A percentile compares a stretch with the other conserved stretches of the same genome.
These are phyloP conservation scores for Tetrapyrgos nigripes DNA, from an alignment of 1,284 basidiomycete species.

Conservation along the genomic window DNA sequence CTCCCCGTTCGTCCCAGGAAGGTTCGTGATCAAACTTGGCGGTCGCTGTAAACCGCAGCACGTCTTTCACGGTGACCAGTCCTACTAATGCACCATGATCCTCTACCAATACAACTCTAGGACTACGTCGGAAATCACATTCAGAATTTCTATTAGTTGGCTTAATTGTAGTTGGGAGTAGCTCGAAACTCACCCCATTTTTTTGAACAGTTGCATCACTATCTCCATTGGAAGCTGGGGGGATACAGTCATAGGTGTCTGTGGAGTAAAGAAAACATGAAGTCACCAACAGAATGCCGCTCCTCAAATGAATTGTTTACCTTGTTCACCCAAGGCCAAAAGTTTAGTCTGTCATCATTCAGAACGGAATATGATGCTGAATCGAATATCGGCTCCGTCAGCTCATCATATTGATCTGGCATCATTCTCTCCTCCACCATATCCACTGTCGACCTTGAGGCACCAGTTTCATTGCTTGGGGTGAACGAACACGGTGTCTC, in stretches of 20 bases:
- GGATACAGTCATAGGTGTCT: constrained; percentile 95
- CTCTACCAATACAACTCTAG: constrained; percentile 93
- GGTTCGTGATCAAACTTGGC: constrained; percentile 54
- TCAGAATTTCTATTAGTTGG: no score
- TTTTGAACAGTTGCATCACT: constrained; percentile 94
- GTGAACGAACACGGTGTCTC: constrained; percentile 80
- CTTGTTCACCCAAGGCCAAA: constrained; percentile 94
- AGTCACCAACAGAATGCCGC: not conserved
- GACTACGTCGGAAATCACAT: constrained; percentile 55
- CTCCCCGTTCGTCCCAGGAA: constrained; percentile 66
- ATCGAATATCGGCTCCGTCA: constrained; percentile 65
- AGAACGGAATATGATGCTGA: constrained; percentile 56
- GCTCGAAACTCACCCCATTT: constrained; percentile 81
- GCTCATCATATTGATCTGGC: no score
- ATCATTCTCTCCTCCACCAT: constrained; percentile 71
- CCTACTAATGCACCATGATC: constrained; percentile 85
- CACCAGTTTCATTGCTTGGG: constrained; percentile 47
- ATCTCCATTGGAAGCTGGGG: constrained; percentile 94
- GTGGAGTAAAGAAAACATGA: constrained; percentile 17
- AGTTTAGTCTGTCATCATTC: constrained; percentile 56
- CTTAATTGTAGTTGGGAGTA: not conserved
- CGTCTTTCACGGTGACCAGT: constrained; percentile 95
- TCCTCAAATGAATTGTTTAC: constrained; percentile 49
- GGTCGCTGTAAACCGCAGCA: constrained; percentile 81
- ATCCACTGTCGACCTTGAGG: constrained; percentile 55